Evolutionary conservation across 345 rosid species (phyloP).

Genomic region (Rubroshorea leprosula): DNA sequence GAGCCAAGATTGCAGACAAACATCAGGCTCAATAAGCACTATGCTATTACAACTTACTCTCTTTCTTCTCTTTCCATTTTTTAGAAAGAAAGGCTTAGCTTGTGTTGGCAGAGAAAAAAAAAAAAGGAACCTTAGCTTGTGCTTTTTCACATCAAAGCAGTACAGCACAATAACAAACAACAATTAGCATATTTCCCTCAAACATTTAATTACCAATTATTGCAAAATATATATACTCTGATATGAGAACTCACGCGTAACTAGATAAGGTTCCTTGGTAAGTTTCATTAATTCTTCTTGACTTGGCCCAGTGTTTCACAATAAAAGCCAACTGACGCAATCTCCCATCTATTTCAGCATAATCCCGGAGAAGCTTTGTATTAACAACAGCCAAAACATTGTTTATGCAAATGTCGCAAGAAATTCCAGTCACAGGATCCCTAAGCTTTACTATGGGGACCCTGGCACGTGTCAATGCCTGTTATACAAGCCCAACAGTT

Average conservation of each 20-base stretch:
- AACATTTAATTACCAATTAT: conserved; percentile 9
- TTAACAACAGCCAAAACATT: conserved; percentile 92
- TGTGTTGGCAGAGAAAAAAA: too few species aligned
- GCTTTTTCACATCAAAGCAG: too few species aligned
- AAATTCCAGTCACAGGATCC: conserved; percentile 89
- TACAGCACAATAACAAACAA: conserved; percentile 7
- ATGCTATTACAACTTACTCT: too few species aligned
- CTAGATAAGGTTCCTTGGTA: conserved; percentile 97
- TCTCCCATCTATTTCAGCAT: conserved; percentile 74
- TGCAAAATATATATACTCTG: neutral
- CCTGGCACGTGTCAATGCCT: conserved; percentile 92
- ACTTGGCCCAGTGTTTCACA: conserved; percentile 97
- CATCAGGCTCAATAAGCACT: too few species aligned
- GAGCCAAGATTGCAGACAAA: neutral
- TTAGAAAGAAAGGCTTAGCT: too few species aligned
- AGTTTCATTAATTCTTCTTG: conserved; percentile 88
- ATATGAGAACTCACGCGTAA: conserved; percentile 92
- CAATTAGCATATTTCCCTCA: neutral
- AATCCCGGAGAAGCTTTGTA: conserved; percentile 89
- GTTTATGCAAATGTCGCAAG: conserved; percentile 95
- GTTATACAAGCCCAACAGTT: conserved; percentile 7
- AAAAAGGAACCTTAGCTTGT: too few species aligned
- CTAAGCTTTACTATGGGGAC: conserved; percentile 96
- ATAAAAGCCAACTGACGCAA: conserved; percentile 78
- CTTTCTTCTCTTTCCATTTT: too few species aligned